Conservation (phyloP, 2,329 filamentous ascomycete genomes). For the Aspergillus tanneri region DNA sequence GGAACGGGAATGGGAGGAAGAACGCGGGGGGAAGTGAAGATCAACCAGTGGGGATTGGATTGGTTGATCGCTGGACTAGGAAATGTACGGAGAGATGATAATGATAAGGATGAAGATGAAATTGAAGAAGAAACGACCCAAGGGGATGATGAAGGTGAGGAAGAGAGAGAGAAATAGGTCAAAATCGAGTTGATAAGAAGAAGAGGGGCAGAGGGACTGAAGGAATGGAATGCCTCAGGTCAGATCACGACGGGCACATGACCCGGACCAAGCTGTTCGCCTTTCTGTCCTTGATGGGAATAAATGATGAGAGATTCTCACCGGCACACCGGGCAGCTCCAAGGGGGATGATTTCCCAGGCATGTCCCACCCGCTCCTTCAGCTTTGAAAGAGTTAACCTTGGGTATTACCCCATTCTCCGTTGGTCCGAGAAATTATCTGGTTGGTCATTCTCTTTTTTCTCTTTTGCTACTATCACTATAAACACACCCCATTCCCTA, state of each 20-base stretch:
- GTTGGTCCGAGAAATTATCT: neutral
- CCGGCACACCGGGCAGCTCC: constrained; percentile 14
- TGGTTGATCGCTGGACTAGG: neutral
- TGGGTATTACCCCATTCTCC: neutral
- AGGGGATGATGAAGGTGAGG: constrained; percentile 1
- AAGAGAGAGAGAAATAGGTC: constrained; percentile 6
- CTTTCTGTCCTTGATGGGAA: neutral
- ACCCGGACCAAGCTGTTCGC: neutral
- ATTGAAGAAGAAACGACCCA: neutral
- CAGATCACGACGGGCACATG: neutral
- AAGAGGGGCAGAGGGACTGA: constrained; percentile 1
- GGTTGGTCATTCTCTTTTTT: neutral
- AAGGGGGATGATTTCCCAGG: constrained; percentile 7
- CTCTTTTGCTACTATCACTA: too few relatives aligned
- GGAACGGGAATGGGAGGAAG: constrained; percentile 20
- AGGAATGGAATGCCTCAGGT: constrained; percentile 1
- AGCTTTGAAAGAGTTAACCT: neutral
- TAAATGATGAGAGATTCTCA: constrained; percentile 3
- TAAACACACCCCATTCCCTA: too few relatives aligned
- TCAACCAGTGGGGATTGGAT: neutral
- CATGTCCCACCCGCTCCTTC: constrained; percentile 1
- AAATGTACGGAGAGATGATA: neutral
- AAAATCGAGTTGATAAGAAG: neutral
- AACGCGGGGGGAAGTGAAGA: constrained; percentile 13
- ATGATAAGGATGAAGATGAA: neutral